These are phyloP conservation scores for Trichoderma pleuroti DNA, from an alignment of 2,329 filamentous ascomycete genomes.

Conservation along the genomic window DNA sequence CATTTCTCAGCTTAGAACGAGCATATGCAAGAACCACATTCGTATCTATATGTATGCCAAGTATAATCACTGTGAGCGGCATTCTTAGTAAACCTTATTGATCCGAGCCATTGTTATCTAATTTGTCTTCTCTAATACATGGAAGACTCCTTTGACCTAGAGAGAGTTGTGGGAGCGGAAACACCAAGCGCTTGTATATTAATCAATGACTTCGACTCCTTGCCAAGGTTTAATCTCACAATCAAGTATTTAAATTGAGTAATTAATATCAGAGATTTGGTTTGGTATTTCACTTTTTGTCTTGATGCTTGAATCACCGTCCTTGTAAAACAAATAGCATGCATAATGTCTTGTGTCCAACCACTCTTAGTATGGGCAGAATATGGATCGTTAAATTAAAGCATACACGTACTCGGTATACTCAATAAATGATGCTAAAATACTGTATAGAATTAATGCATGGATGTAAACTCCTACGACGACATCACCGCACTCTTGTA, in stretches of 20 bases:
- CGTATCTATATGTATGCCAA: neutral
- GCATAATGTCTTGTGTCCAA: neutral
- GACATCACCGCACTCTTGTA: neutral
- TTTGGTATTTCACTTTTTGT: neutral
- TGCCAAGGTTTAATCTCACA: neutral
- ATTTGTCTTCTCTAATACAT: neutral
- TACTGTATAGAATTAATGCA: neutral
- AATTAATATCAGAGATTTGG: neutral
- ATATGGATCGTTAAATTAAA: neutral
- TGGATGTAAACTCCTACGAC: neutral
- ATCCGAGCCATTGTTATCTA: neutral
- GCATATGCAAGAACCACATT: too few relatives aligned
- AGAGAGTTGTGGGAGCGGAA: neutral
- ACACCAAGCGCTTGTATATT: neutral
- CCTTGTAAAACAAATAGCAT: neutral
- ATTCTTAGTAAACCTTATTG: neutral
- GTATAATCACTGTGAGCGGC: neutral
- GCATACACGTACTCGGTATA: accelerated
- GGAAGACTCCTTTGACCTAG: neutral
- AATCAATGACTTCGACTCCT: neutral
- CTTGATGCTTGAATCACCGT: neutral
- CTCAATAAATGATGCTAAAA: neutral
- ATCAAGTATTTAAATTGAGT: too few relatives aligned
- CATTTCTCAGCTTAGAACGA: neutral
- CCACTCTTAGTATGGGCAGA: neutral